Evolutionary conservation across 2,329 filamentous ascomycete genomes (phyloP).

Genomic region (Aureobasidium namibiae): DNA sequence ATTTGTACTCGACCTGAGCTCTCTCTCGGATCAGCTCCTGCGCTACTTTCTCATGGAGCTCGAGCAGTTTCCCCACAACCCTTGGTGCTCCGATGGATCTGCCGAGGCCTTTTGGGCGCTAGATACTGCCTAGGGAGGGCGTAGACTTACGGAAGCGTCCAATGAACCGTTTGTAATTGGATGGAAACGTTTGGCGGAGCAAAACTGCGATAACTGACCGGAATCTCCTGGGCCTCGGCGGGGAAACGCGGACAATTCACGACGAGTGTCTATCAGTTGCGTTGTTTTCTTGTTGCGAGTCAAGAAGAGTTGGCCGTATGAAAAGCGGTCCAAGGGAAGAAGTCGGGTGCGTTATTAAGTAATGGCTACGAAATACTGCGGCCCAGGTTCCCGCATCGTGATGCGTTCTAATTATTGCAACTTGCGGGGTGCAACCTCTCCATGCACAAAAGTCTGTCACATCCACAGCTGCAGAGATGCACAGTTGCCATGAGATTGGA

Average conservation of each 20-base stretch:
- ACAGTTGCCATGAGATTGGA: too few relatives aligned
- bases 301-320: background rate
- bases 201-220: background rate
- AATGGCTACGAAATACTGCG: background rate
- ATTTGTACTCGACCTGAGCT: conserved; percentile 13
- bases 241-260: background rate
- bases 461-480: too few relatives aligned
- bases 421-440: conserved; percentile 1
- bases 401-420: background rate
- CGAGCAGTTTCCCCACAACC: conserved; percentile 6
- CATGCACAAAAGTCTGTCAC: too few relatives aligned
- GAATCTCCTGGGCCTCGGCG: background rate
- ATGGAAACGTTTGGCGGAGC: conserved; percentile 9
- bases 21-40: background rate
- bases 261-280: background rate
- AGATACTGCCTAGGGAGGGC: background rate
- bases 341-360: conserved; percentile 12
- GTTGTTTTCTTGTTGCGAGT: background rate
- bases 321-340: conserved; percentile 6
- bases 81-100: conserved; percentile 9
- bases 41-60: conserved; percentile 5
- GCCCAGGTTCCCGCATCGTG: too few relatives aligned
- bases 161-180: conserved; percentile 10
- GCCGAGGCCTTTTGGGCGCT: conserved; percentile 1
- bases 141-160: conserved; percentile 2